Conservation (phyloP, 495 filamentous ascomycete species). For the Daldinia bambusicola region DNA sequence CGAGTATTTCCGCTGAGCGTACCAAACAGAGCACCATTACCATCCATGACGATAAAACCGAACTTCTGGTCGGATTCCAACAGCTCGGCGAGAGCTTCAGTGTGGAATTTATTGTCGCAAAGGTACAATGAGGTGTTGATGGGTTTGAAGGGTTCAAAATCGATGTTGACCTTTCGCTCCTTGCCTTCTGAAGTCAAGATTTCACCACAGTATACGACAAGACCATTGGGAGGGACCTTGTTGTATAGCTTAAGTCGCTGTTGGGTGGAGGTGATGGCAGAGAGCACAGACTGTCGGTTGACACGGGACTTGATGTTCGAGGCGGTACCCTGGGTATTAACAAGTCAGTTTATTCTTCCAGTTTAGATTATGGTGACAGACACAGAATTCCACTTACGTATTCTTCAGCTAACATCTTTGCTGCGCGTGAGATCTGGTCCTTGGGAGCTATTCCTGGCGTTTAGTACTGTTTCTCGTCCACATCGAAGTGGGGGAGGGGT, state of each 20-base stretch:
- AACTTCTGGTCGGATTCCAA: slow-evolving; percentile 99
- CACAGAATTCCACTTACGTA: slow-evolving; percentile 71
- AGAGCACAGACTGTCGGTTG: slow-evolving; percentile 96
- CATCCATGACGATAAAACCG: slow-evolving; percentile 99
- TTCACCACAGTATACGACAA: slow-evolving; percentile 99
- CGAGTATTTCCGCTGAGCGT: slow-evolving; percentile 96
- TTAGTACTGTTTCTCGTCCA: slow-evolving; percentile 24
- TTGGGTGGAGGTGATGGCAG: slow-evolving; percentile 98
- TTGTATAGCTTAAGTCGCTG: slow-evolving; percentile 98
- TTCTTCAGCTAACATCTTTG: slow-evolving; percentile 99
- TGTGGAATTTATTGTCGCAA: slow-evolving; percentile 99
- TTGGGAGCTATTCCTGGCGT: slow-evolving; percentile 74
- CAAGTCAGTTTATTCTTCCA: slow-evolving; percentile 22
- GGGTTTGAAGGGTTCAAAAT: slow-evolving; percentile 99
- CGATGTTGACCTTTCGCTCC: slow-evolving; percentile 98
- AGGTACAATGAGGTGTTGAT: slow-evolving; percentile 99
- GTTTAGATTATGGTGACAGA: not conserved
- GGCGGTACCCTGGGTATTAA: slow-evolving; percentile 81
- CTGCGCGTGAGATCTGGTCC: slow-evolving; percentile 94
- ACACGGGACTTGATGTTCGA: slow-evolving; percentile 99
- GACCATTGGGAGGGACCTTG: slow-evolving; percentile 95
- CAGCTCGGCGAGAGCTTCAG: slow-evolving; percentile 93
- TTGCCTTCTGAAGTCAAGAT: slow-evolving; percentile 98
- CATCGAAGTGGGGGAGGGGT: slow-evolving; percentile 40
- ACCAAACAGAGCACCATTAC: slow-evolving; percentile 96